Evolutionary conservation across 768 basidiomycete species (phyloP).

Genomic region (Lyophyllum shimeji): DNA sequence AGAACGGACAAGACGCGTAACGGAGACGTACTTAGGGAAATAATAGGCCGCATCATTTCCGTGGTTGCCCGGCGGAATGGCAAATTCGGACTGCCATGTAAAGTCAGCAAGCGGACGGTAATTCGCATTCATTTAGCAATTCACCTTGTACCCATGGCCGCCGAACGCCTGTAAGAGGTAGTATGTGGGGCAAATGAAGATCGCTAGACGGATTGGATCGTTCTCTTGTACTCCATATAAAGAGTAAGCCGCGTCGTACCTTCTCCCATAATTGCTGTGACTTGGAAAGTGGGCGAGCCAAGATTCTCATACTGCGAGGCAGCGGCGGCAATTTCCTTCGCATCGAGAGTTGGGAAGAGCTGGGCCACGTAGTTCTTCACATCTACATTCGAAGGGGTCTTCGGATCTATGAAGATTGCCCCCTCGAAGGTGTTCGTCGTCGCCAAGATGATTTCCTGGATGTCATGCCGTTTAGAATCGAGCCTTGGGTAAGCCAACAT

Average conservation of each 20-base stretch:
- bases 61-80: conserved; percentile 41
- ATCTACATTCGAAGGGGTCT: conserved; percentile 24
- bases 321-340: conserved; percentile 22
- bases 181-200: conserved; percentile 48
- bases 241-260: conserved; percentile 27
- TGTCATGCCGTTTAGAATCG: background rate
- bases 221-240: background rate
- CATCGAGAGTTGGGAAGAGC: conserved; percentile 37
- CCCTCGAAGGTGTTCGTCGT: conserved; percentile 44
- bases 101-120: background rate
- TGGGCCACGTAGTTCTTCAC: conserved; percentile 30
- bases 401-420: conserved; percentile 32
- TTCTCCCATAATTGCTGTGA: conserved; percentile 37
- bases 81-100: conserved; percentile 36
- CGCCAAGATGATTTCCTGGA: conserved; percentile 31
- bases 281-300: conserved; percentile 32
- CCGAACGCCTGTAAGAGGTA: conserved; percentile 31
- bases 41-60: conserved; percentile 38
- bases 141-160: conserved; percentile 33
- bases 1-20: background rate
- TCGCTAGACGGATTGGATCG: conserved; percentile 28
- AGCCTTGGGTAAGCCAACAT: no score
- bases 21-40: conserved; percentile 34
- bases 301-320: conserved; percentile 28
- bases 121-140: background rate